Evolutionary conservation across 2,329 filamentous ascomycete species (phyloP).

Genomic region (Alternaria alternata): DNA sequence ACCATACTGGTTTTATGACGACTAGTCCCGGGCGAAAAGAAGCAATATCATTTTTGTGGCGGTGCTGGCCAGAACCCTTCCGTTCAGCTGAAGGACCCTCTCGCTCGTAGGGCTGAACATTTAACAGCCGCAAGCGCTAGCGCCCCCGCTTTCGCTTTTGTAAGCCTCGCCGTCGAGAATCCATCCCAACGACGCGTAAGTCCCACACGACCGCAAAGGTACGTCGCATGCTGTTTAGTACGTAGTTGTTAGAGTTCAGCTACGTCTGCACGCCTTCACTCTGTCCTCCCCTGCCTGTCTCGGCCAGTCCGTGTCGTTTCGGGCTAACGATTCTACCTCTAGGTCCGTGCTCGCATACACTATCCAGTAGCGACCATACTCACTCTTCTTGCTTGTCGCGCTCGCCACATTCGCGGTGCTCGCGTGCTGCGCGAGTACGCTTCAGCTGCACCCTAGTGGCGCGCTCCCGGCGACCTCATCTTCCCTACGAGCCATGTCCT

Average conservation of each 20-base stretch:
- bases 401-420: constrained; percentile 42
- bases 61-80: constrained; percentile 29
- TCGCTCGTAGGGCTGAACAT: constrained; percentile 12
- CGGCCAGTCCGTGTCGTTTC: constrained; percentile 26
- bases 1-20: constrained; percentile 6
- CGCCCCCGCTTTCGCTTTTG: constrained; percentile 23
- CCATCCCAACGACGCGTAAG: constrained; percentile 20
- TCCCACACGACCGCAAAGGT: constrained; percentile 11
- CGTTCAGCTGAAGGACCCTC: constrained; percentile 18
- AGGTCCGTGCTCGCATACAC: constrained; percentile 30
- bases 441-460: constrained; percentile 49
- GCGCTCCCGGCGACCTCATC: constrained; percentile 33
- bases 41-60: constrained; percentile 28
- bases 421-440: constrained; percentile 34
- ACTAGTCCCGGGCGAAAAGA: not conserved
- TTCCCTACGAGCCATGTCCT: constrained; percentile 41
- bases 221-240: constrained; percentile 20
- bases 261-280: constrained; percentile 8
- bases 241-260: constrained; percentile 11
- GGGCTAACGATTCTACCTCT: constrained; percentile 17
- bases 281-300: constrained; percentile 32
- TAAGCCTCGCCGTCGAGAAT: constrained; percentile 27
- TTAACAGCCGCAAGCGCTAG: constrained; percentile 18
- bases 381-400: constrained; percentile 22
- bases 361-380: constrained; percentile 25